These are phyloP conservation scores for Hexamita inflata DNA, from an alignment of 208 protist genomes.

Conservation along the genomic window DNA sequence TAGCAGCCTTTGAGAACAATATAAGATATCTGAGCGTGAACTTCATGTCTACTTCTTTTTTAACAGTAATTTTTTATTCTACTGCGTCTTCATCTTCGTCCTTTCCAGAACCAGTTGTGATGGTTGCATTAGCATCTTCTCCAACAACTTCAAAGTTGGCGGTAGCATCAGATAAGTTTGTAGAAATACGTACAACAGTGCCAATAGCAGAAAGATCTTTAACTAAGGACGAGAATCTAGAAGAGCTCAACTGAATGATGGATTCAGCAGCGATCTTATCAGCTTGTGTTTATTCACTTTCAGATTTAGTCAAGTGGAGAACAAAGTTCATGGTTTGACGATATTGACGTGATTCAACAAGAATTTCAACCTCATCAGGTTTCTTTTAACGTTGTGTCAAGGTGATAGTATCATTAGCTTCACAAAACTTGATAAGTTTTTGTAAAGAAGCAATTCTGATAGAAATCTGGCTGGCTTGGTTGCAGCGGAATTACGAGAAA, in stretches of 20 bases:
- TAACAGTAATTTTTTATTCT: neutral
- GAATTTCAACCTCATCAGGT: conserved; percentile 24
- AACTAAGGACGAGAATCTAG: neutral
- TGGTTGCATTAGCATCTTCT: conserved; percentile 8
- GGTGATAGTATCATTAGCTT: conserved; percentile 1
- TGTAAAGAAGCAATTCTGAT: neutral
- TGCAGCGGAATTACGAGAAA: conserved; percentile 15
- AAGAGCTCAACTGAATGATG: neutral
- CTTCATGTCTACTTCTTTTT: conserved; percentile 13
- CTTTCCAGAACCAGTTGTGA: neutral
- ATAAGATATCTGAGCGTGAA: conserved; percentile 13
- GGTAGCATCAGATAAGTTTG: neutral
- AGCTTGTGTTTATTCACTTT: neutral
- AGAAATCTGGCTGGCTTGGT: neutral
- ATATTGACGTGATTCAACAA: conserved; percentile 10
- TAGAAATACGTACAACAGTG: neutral
- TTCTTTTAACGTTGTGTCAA: neutral
- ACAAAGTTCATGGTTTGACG: conserved; percentile 14
- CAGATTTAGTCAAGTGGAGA: neutral
- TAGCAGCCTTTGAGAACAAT: conserved; percentile 5
- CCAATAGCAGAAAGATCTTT: neutral
- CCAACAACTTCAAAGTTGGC: conserved; percentile 15
- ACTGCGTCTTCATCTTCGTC: neutral
- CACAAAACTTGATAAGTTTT: conserved; percentile 19
- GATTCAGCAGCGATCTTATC: neutral